phyloP scores from a whole-genome alignment of 169 alveolate genomes.

The Plasmodium fragile region DNA sequence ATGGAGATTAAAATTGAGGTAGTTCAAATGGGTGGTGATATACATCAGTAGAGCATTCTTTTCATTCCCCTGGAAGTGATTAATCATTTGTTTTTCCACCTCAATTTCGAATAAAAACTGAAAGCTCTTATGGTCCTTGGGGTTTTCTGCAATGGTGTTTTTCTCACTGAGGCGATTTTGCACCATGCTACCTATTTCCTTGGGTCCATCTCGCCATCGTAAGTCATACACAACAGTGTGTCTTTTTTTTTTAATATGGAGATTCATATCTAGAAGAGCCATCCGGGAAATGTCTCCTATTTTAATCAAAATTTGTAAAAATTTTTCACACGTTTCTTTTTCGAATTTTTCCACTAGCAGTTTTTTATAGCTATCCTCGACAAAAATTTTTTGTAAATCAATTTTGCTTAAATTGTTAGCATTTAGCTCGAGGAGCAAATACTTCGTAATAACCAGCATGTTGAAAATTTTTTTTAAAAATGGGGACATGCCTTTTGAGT shows the following conservation, averaged over 20 bases:
- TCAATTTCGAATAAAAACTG: slow-evolving; percentile 57
- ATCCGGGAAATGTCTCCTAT: slow-evolving; percentile 22
- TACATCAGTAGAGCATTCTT: slow-evolving; percentile 19
- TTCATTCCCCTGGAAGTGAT: slow-evolving; percentile 11
- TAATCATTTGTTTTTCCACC: slow-evolving; percentile 46
- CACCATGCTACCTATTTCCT: background rate
- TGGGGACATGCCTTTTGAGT: background rate
- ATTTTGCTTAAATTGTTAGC: background rate
- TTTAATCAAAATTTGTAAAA: slow-evolving; percentile 37
- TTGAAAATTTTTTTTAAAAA: slow-evolving; percentile 18
- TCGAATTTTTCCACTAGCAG: slow-evolving; percentile 33
- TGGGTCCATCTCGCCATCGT: background rate
- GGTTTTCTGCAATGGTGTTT: background rate
- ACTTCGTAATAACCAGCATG: slow-evolving; percentile 6
- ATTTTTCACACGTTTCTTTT: slow-evolving; percentile 36
- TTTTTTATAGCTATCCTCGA: slow-evolving; percentile 44
- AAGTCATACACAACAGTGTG: background rate
- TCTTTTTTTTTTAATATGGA: background rate
- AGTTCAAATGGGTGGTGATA: slow-evolving; percentile 5
- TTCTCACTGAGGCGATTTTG: background rate
- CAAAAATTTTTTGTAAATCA: slow-evolving; percentile 29
- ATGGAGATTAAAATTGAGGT: slow-evolving; percentile 15
- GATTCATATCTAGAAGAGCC: background rate
- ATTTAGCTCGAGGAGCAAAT: slow-evolving; percentile 9
- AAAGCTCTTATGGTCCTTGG: slow-evolving; percentile 15